These are phyloP conservation scores for Aplosporella prunicola DNA, from an alignment of 2,329 filamentous ascomycete species.

Conservation along the genomic window DNA sequence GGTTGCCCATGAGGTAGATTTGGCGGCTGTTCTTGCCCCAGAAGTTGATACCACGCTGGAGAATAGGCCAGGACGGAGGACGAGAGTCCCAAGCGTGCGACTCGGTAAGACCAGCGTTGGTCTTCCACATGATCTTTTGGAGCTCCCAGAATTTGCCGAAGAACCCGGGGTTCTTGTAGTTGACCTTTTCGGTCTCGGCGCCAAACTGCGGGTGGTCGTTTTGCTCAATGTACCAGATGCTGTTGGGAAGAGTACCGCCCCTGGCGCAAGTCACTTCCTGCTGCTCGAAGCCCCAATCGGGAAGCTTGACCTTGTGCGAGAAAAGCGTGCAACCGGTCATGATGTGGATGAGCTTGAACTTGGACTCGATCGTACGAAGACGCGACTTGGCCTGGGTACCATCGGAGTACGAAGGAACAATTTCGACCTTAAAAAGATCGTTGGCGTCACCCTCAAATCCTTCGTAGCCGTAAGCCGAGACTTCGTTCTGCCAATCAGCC, in stretches of 20 bases:
- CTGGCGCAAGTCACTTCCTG: slow-evolving; percentile 98
- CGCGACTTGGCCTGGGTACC: slow-evolving; percentile 70
- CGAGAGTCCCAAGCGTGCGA: slow-evolving; percentile 98
- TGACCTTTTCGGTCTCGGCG: slow-evolving; percentile 77
- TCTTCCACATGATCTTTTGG: slow-evolving; percentile 97
- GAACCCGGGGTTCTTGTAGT: slow-evolving; percentile 91
- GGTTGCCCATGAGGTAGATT: slow-evolving; percentile 93
- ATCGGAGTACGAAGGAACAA: slow-evolving; percentile 80
- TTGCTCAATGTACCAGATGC: slow-evolving; percentile 89
- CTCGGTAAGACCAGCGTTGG: slow-evolving; percentile 90
- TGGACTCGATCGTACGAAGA: slow-evolving; percentile 87
- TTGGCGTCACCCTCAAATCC: slow-evolving; percentile 96
- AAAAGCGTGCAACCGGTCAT: slow-evolving; percentile 97
- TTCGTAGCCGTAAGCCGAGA: slow-evolving; percentile 94
- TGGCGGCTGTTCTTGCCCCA: slow-evolving; percentile 93
- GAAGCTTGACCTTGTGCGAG: slow-evolving; percentile 98
- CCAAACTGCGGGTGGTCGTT: slow-evolving; percentile 76
- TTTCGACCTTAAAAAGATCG: slow-evolving; percentile 89
- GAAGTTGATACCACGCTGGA: slow-evolving; percentile 96
- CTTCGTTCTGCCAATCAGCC: slow-evolving; percentile 78
- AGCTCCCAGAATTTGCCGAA: slow-evolving; percentile 97
- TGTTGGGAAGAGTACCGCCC: slow-evolving; percentile 87
- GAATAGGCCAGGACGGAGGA: slow-evolving; percentile 82
- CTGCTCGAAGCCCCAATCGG: slow-evolving; percentile 95
- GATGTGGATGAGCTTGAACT: slow-evolving; percentile 88